phyloP scores from a whole-genome alignment of 2,329 filamentous ascomycete genomes.

The Botryotinia narcissicola region DNA sequence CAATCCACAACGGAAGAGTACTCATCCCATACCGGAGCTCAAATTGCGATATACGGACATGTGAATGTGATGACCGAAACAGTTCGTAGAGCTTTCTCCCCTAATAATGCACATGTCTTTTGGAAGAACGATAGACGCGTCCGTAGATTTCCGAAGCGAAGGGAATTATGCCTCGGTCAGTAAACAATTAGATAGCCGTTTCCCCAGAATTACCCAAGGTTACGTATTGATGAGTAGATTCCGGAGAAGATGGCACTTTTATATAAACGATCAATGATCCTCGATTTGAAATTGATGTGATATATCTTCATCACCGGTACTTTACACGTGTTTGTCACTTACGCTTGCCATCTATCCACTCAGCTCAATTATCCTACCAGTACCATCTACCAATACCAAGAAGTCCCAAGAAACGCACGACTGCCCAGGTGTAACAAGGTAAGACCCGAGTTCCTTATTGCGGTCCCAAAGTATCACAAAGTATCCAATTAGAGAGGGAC shows the following conservation, averaged over 20 bases:
- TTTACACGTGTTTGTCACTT: not conserved
- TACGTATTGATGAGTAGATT: not conserved
- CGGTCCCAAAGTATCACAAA: not conserved
- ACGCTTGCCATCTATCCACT: no score
- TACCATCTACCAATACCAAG: not conserved
- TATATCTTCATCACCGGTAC: not conserved
- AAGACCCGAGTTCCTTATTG: not conserved
- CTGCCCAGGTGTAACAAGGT: slow-evolving; percentile 13
- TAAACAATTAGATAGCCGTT: not conserved
- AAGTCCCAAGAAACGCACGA: slow-evolving; percentile 9
- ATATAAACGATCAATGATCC: not conserved
- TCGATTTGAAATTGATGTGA: not conserved
- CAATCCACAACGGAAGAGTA: not conserved
- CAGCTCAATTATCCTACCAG: not conserved
- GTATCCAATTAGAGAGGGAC: not conserved
- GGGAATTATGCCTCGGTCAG: not conserved
- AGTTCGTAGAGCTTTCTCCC: not conserved
- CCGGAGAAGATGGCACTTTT: not conserved
- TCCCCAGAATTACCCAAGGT: slow-evolving; percentile 7
- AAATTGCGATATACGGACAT: not conserved
- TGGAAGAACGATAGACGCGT: not conserved
- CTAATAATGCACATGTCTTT: not conserved
- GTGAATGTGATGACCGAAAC: not conserved
- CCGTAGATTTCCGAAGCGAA: slow-evolving; percentile 6
- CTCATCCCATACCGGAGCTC: not conserved